These are phyloP conservation scores for Arabidopsis thaliana DNA, from an alignment of 345 rosid genomes.

Conservation along the genomic window TAIR10.1 NC_003074.8:1530501-1531000, in stretches of 20 bases:
- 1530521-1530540: too few species aligned
- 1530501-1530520: too few species aligned
- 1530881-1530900: background rate
- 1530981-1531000: constrained; percentile 11
- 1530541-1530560: too few species aligned
- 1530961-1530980: constrained; percentile 11
- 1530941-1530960: constrained; percentile 5
- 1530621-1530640: background rate
- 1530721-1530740: too few species aligned
- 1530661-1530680: too few species aligned
- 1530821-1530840: background rate
- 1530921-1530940: constrained; percentile 2
- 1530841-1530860: background rate
- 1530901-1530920: background rate
- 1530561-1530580: background rate
- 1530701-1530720: too few species aligned
- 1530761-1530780: background rate
- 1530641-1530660: too few species aligned
- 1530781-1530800: background rate
- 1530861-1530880: background rate
- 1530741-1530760: background rate
- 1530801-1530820: background rate
- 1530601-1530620: background rate
- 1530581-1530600: background rate
- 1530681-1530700: too few species aligned